Percentiles rank a stretch among this genome's conserved stretches.
phyloP scores from a whole-genome alignment of 164 flowering plant species.

The Chimonanthus praecox region DNA sequence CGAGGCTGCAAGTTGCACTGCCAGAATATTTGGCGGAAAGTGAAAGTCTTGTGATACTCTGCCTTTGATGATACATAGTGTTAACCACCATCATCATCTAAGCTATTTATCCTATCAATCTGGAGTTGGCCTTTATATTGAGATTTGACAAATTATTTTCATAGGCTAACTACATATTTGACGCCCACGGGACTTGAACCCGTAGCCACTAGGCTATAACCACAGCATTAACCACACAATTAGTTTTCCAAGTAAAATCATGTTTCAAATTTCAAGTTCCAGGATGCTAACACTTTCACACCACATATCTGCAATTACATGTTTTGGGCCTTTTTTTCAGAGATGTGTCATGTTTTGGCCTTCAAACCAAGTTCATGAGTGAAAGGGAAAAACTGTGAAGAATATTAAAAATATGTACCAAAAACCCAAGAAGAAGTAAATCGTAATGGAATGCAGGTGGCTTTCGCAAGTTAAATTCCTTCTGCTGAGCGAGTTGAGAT shows the following conservation, averaged over 20 bases:
- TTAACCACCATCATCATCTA: neutral
- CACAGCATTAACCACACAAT: neutral
- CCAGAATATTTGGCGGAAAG: neutral
- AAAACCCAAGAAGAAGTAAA: conserved; percentile 80
- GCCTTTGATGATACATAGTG: neutral
- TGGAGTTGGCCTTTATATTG: too few species aligned
- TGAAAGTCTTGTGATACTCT: neutral
- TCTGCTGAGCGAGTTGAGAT: conserved; percentile 98
- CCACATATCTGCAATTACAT: neutral
- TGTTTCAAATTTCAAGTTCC: neutral
- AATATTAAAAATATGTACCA: conserved; percentile 42
- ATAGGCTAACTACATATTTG: too few species aligned
- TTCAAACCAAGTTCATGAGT: neutral
- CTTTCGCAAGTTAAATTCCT: conserved; percentile 89
- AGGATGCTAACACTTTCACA: neutral
- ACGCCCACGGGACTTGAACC: too few species aligned
- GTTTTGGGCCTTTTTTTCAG: neutral
- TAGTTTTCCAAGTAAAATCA: neutral
- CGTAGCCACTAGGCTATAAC: too few species aligned
- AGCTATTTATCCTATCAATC: neutral
- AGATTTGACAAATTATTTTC: too few species aligned
- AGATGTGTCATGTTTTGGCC: neutral
- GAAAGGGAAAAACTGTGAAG: neutral
- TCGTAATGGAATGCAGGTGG: conserved; percentile 96
- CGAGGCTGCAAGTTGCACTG: too few species aligned